phyloP scores from a whole-genome alignment of 2,329 filamentous ascomycete genomes.

The Fusarium sp. region DNA sequence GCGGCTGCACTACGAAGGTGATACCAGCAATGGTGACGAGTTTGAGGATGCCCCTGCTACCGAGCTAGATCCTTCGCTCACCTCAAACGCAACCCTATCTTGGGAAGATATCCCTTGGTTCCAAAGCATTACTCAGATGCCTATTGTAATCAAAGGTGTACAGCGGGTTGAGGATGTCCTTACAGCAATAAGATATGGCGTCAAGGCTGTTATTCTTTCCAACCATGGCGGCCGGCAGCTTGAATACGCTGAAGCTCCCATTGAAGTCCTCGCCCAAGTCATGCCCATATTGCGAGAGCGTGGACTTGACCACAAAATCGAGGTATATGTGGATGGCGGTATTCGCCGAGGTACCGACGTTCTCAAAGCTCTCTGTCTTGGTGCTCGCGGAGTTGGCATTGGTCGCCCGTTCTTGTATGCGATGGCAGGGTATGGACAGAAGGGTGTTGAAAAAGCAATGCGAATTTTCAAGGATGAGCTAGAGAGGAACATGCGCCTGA shows the following conservation, averaged over 20 bases:
- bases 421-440: conserved; percentile 88
- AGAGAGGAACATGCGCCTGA: conserved; percentile 97
- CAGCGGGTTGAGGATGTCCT: conserved; percentile 95
- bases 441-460: conserved; percentile 93
- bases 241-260: conserved; percentile 85
- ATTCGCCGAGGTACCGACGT: conserved; percentile 90
- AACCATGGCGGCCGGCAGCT: conserved; percentile 96
- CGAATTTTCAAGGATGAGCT: conserved; percentile 92
- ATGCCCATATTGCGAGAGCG: conserved; percentile 83
- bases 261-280: conserved; percentile 91
- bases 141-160: conserved; percentile 93
- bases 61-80: conserved; percentile 24
- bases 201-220: conserved; percentile 89
- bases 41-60: conserved; percentile 22
- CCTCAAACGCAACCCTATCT: conserved; percentile 76
- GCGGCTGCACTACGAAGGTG: not conserved
- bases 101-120: conserved; percentile 98
- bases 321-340: conserved; percentile 91
- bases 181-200: conserved; percentile 78
- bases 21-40: not conserved
- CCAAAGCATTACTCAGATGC: conserved; percentile 85
- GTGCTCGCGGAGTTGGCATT: conserved; percentile 91
- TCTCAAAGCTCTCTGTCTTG: conserved; percentile 91
- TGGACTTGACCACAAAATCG: conserved; percentile 78
- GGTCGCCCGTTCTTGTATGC: conserved; percentile 93